phyloP scores from a whole-genome alignment of 225 moss, liverwort and hornwort genomes.

The Pseudoscleropodium purum region DNA sequence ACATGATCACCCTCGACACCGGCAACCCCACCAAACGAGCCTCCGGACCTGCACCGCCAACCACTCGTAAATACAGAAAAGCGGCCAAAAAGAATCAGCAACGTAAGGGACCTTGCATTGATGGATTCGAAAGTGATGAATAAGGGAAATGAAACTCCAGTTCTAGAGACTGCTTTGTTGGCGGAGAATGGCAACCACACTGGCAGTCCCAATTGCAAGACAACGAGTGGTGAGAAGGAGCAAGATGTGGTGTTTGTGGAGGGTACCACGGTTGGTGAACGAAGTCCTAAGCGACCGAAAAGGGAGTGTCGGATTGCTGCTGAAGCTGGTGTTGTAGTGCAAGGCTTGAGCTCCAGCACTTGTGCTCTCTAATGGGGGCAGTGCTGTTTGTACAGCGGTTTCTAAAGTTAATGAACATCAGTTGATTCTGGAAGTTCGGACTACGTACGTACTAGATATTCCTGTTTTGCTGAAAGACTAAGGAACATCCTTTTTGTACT shows the following conservation, averaged over 20 bases:
- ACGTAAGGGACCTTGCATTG: not conserved
- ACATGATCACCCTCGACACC: slow-evolving; percentile 33
- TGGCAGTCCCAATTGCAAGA: too few relatives aligned
- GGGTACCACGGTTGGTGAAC: not conserved
- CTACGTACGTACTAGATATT: not conserved
- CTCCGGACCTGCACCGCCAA: not conserved
- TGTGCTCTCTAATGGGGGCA: not conserved
- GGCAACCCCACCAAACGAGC: not conserved
- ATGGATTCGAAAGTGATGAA: too few relatives aligned
- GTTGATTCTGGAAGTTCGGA: not conserved
- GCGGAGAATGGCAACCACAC: not conserved
- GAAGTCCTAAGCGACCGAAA: slow-evolving; percentile 1
- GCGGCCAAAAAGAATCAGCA: not conserved
- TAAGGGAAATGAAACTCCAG: not conserved
- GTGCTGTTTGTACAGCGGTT: not conserved
- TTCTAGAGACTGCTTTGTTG: not conserved
- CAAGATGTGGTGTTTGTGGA: not conserved
- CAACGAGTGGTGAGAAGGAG: not conserved
- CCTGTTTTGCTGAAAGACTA: not conserved
- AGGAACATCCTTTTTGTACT: not conserved
- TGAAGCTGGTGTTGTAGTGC: not conserved
- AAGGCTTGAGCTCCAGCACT: not conserved
- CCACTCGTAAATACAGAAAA: not conserved
- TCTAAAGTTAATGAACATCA: not conserved
- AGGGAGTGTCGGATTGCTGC: slow-evolving; percentile 31